phyloP scores from a whole-genome alignment of 140 eudicot species.

The Oenanthe javanica region DNA sequence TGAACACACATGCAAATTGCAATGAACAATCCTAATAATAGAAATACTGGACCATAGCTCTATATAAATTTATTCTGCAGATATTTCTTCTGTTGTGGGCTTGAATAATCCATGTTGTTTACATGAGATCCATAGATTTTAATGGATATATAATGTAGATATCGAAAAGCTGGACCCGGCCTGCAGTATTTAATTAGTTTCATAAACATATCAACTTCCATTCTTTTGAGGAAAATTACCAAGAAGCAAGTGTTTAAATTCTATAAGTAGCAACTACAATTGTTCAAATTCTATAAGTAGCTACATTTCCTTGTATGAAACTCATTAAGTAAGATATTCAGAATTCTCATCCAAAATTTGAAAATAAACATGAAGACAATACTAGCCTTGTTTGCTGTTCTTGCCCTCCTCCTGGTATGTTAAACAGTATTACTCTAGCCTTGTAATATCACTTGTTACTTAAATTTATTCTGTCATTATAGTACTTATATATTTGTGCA shows the following conservation, averaged over 20 bases:
- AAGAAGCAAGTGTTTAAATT: background rate
- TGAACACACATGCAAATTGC: too few relatives aligned
- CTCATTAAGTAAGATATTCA: background rate
- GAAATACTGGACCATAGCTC: too few relatives aligned
- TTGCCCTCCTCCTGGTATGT: constrained; percentile 1
- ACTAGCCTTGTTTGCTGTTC: background rate
- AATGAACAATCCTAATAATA: too few relatives aligned
- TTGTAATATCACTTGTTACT: background rate
- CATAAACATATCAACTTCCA: background rate
- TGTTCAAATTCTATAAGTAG: background rate
- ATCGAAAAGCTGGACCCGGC: too few relatives aligned
- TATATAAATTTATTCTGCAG: background rate
- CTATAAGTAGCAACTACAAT: too few relatives aligned
- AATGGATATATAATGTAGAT: too few relatives aligned
- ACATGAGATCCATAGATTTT: background rate
- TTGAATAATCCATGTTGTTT: background rate
- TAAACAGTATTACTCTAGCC: background rate
- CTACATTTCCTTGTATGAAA: background rate
- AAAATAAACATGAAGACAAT: background rate
- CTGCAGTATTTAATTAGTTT: too few relatives aligned
- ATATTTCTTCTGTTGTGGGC: background rate
- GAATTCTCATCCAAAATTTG: background rate
- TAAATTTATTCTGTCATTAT: background rate
- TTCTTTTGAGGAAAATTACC: background rate
- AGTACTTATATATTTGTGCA: background rate